Conservation (phyloP, 2,329 filamentous ascomycete genomes). For the Aaosphaeria pasadenensis region DNA sequence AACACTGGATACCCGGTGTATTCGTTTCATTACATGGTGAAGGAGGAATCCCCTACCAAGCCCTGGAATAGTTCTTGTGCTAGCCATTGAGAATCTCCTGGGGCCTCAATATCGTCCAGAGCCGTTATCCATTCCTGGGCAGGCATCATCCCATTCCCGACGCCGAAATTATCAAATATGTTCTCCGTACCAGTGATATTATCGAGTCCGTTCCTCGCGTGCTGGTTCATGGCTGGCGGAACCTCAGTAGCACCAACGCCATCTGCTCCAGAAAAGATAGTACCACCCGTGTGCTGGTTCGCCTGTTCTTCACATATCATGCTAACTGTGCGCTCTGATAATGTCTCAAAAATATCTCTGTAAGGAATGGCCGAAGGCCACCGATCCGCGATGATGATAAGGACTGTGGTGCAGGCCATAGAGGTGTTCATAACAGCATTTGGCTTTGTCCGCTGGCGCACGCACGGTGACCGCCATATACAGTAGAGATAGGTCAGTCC, state of each 20-base stretch:
- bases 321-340: conserved; percentile 9
- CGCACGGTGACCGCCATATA: conserved; percentile 18
- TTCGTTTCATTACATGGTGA: too few species aligned
- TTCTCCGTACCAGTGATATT: too few species aligned
- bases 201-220: too few species aligned
- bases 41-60: too few species aligned
- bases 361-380: conserved; percentile 33
- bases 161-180: too few species aligned
- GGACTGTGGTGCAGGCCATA: conserved; percentile 34
- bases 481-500: conserved; percentile 38
- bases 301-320: conserved; percentile 7
- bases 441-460: conserved; percentile 7
- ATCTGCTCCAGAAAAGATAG: too few species aligned
- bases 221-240: too few species aligned
- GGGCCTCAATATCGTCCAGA: conserved; percentile 1
- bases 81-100: conserved; percentile 3
- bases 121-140: conserved; percentile 9
- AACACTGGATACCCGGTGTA: too few species aligned
- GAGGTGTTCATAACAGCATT: conserved; percentile 28
- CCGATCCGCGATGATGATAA: conserved; percentile 36
- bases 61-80: conserved; percentile 1
- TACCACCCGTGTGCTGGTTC: too few species aligned
- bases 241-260: too few species aligned
- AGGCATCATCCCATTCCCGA: not conserved
- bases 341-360: conserved; percentile 25